A percentile compares a stretch with the other conserved stretches of the same genome.
Evolutionary conservation across 768 basidiomycete genomes (phyloP).

Genomic region (Cystobasidium ongulense): DNA sequence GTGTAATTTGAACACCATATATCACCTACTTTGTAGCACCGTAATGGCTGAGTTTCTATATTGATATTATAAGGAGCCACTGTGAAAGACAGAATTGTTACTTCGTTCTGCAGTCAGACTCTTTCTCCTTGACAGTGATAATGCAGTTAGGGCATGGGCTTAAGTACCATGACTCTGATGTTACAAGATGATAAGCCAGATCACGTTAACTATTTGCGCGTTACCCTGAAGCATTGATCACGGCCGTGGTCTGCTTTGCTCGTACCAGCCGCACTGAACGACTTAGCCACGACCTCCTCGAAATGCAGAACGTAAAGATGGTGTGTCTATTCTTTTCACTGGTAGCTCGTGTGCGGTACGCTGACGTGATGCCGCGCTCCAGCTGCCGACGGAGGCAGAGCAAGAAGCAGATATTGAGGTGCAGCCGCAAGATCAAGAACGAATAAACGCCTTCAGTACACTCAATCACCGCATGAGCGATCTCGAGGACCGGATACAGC

Average conservation of each 20-base stretch:
- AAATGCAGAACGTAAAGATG: constrained; percentile 19
- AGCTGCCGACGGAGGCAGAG: constrained; percentile 60
- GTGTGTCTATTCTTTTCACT: constrained; percentile 33
- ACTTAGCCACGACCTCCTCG: background rate
- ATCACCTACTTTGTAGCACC: background rate
- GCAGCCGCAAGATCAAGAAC: constrained; percentile 1
- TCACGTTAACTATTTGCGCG: too few relatives aligned
- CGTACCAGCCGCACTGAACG: background rate
- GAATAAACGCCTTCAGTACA: constrained; percentile 18
- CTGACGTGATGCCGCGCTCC: background rate
- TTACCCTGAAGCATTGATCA: too few relatives aligned
- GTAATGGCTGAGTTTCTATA: too few relatives aligned
- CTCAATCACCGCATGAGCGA: constrained; percentile 56
- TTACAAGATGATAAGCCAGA: too few relatives aligned
- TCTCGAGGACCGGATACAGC: constrained; percentile 63
- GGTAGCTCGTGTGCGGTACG: background rate
- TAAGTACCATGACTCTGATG: too few relatives aligned
- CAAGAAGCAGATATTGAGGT: constrained; percentile 54
- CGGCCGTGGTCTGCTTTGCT: too few relatives aligned
- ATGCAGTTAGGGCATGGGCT: too few relatives aligned
- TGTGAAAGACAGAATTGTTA: too few relatives aligned
- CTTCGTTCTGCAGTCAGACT: too few relatives aligned
- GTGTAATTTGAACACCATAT: background rate
- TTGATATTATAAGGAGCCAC: too few relatives aligned
- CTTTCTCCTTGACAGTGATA: too few relatives aligned